phyloP scores from a whole-genome alignment of 164 flowering plant species.

The Vitis amurensis region DNA sequence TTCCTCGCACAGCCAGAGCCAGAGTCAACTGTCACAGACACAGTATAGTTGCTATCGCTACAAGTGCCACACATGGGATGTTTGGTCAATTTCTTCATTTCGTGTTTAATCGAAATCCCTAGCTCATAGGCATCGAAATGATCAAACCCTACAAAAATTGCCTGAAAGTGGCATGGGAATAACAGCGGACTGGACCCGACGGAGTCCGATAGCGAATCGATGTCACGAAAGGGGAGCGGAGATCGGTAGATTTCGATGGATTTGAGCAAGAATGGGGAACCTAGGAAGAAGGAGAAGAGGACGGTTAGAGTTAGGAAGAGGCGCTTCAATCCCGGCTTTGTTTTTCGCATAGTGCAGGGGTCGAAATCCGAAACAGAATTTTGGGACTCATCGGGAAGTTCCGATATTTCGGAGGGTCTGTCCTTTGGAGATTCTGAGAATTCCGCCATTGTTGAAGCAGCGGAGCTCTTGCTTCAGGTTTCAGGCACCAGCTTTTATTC shows the following conservation, averaged over 20 bases:
- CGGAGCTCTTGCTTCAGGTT: not conserved
- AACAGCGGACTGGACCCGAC: conserved; percentile 44
- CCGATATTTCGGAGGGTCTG: not conserved
- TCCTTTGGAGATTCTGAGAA: conserved; percentile 4
- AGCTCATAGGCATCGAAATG: conserved; percentile 25
- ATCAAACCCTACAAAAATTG: conserved; percentile 51
- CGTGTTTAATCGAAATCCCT: conserved; percentile 33
- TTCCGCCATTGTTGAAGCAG: conserved; percentile 21
- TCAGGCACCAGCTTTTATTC: too few species aligned
- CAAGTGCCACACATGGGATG: conserved; percentile 54
- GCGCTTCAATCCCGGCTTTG: conserved; percentile 82
- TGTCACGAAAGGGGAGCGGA: conserved; percentile 74
- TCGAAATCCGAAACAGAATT: conserved; percentile 31
- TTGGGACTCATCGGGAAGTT: not conserved
- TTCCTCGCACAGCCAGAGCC: conserved; percentile 30
- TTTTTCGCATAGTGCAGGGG: conserved; percentile 48
- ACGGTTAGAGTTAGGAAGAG: conserved; percentile 60
- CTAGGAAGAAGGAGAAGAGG: conserved; percentile 74
- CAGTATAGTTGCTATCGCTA: conserved; percentile 31
- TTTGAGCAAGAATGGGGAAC: conserved; percentile 72
- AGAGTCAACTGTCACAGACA: conserved; percentile 57
- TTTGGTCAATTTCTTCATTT: conserved; percentile 35
- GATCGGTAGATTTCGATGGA: conserved; percentile 87
- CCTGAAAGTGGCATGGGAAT: conserved; percentile 76
- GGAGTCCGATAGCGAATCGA: conserved; percentile 50